Conservation (phyloP, 2,329 filamentous ascomycete genomes). For the Aspergillus thermomutatus region DNA sequence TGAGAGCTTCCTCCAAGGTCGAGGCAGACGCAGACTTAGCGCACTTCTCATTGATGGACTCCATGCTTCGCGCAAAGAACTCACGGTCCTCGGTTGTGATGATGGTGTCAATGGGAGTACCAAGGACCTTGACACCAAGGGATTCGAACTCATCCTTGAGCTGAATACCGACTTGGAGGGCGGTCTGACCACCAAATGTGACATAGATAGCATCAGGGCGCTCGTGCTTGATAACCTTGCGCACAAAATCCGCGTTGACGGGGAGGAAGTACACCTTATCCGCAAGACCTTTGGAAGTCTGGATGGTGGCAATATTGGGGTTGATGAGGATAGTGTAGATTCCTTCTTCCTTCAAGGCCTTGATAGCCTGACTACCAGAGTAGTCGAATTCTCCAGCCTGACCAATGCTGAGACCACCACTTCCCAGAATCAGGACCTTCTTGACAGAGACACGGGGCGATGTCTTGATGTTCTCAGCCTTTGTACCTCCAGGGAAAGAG, state of each 20-base stretch:
- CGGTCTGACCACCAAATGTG: conserved; percentile 96
- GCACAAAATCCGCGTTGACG: conserved; percentile 93
- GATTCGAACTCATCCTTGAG: conserved; percentile 94
- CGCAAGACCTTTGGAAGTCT: conserved; percentile 94
- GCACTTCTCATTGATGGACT: conserved; percentile 95
- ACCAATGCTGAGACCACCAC: conserved; percentile 92
- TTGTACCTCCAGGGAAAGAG: conserved; percentile 79
- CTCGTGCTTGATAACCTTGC: conserved; percentile 95
- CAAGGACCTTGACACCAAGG: conserved; percentile 89
- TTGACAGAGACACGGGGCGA: conserved; percentile 81
- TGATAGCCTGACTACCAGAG: conserved; percentile 96
- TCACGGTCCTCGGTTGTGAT: conserved; percentile 98
- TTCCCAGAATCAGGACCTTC: conserved; percentile 92
- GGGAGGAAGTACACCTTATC: conserved; percentile 99
- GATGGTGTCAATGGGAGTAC: conserved; percentile 95
- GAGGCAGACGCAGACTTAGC: conserved; percentile 94
- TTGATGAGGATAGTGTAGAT: conserved; percentile 99
- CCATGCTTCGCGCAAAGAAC: conserved; percentile 96
- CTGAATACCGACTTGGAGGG: conserved; percentile 93
- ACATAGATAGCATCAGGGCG: conserved; percentile 94
- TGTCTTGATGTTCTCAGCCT: conserved; percentile 71
- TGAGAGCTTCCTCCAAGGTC: conserved; percentile 81
- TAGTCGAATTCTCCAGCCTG: conserved; percentile 99
- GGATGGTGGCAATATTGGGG: conserved; percentile 97
- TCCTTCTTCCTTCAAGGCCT: conserved; percentile 94